These are phyloP conservation scores for Karstenula rhodostoma DNA, from an alignment of 2,329 filamentous ascomycete species.

Conservation along the genomic window DNA sequence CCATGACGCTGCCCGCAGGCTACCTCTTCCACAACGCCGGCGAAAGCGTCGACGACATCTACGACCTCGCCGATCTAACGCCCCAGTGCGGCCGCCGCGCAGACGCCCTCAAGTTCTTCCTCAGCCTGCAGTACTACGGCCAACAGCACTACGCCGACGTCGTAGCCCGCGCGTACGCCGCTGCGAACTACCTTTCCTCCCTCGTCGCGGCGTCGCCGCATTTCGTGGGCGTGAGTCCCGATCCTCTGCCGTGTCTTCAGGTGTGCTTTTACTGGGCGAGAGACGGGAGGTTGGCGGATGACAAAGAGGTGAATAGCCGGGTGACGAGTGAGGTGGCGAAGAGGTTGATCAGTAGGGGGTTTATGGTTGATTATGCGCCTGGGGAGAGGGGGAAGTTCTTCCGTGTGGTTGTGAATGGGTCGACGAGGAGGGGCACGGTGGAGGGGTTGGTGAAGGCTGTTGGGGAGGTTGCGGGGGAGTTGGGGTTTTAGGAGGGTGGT, in stretches of 20 bases:
- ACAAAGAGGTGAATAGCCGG: constrained; percentile 60
- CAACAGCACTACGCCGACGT: constrained; percentile 71
- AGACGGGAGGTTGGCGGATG: constrained; percentile 58
- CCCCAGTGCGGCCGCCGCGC: constrained; percentile 90
- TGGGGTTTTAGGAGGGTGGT: constrained; percentile 31
- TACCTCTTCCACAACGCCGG: constrained; percentile 66
- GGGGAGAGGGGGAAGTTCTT: constrained; percentile 72
- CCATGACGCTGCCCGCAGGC: constrained; percentile 86
- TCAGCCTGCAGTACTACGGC: constrained; percentile 92
- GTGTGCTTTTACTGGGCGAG: constrained; percentile 91
- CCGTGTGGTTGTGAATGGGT: constrained; percentile 72
- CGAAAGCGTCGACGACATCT: constrained; percentile 61
- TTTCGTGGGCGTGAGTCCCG: constrained; percentile 76
- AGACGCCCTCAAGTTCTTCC: constrained; percentile 85
- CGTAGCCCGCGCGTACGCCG: constrained; percentile 73
- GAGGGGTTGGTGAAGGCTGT: constrained; percentile 69
- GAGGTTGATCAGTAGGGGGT: constrained; percentile 65
- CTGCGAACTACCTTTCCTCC: constrained; percentile 72
- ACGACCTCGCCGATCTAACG: constrained; percentile 91
- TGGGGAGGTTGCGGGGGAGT: constrained; percentile 54
- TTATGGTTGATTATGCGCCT: constrained; percentile 74
- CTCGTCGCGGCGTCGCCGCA: constrained; percentile 64
- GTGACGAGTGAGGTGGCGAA: constrained; percentile 64
- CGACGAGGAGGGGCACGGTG: constrained; percentile 66
- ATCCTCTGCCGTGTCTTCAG: constrained; percentile 82